Evolutionary conservation across 192 early-diverging fungal species (phyloP), one percentile per base, ranked within the genome.

Genomic region (Backusella sp.): DNA sequence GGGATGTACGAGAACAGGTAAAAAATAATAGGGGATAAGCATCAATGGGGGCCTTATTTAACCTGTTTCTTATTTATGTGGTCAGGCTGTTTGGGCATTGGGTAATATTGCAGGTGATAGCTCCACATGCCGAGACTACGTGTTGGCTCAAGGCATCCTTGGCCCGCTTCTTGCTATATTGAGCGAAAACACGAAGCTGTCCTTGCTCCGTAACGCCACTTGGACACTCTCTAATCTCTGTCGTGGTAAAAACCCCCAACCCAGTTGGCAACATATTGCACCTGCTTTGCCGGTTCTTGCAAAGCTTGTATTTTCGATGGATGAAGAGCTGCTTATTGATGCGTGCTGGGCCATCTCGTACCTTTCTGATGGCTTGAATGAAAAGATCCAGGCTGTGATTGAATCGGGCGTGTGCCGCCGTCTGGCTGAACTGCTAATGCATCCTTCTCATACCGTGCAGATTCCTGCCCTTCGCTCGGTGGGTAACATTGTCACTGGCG

Each of bases 341-440:
- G 94, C 98, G n/a, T 98, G 97, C 89, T 99, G 98, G 98, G 98
- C 98, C 23, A 94, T 99, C 75, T 98, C 98, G n/a, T 99, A 99
- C 78, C 91, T 99, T 34, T 98, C 97, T 26, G 97, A 99, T 77
- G 98, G 98, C 1, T 66, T 91, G 44, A 98, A 99, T 85, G 96
- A 98, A 76, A 97, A 97, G 86, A 98, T 99, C 66, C 96, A 98
- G 82, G 94, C 95, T 12, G 98, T 99, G 11, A 96, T 99, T 75
- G 96, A 99, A 80, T 87, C 94, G 21, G 96, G 95, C 59, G 94
- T 98, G 52, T 96, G 94, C 84, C 89, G 95, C 53, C 94, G 96
- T 44, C 88, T 99, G 28, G 95, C 98, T 69, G 96, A 98, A 81
- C 88, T 99, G 59, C 89, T 99, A 72, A 89, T 90, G 91, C 94